phyloP scores from a whole-genome alignment of 106 monocot species.

The Platanthera zijinensis region DNA sequence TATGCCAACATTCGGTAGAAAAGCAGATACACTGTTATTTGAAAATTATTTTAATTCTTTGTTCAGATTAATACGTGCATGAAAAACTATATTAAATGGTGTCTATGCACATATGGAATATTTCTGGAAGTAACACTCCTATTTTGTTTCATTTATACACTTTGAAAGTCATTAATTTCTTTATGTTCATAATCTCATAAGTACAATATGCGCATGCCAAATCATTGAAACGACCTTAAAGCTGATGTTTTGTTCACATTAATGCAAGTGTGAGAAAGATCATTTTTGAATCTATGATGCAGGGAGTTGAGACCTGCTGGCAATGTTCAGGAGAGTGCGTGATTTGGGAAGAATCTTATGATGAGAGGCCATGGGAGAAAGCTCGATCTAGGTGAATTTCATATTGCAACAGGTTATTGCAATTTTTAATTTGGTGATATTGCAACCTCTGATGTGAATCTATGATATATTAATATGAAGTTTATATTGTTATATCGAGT shows the following conservation, averaged over 20 bases:
- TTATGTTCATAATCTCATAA: not conserved
- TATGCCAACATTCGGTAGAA: not conserved
- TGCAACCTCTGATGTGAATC: constrained; percentile 13
- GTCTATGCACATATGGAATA: not conserved
- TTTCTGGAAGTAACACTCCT: not conserved
- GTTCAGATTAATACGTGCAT: not conserved
- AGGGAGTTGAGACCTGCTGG: constrained; percentile 78
- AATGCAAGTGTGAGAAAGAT: not conserved
- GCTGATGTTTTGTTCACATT: not conserved
- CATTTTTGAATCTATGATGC: constrained; percentile 1
- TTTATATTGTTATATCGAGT: not conserved
- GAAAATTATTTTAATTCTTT: not conserved
- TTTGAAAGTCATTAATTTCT: not conserved
- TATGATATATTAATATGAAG: not conserved
- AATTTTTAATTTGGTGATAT: not conserved
- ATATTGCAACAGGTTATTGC: not conserved
- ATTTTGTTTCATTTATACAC: not conserved
- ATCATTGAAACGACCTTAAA: not conserved
- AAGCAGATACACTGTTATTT: not conserved
- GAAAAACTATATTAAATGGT: not conserved
- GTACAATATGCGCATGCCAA: not conserved
- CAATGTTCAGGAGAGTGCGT: constrained; percentile 90
- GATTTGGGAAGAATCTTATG: constrained; percentile 98
- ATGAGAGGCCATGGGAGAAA: constrained; percentile 96
- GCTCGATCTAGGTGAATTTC: constrained; percentile 70